Conservation (phyloP, 495 filamentous ascomycete species). For the Chaetomium cochliodes region DNA sequence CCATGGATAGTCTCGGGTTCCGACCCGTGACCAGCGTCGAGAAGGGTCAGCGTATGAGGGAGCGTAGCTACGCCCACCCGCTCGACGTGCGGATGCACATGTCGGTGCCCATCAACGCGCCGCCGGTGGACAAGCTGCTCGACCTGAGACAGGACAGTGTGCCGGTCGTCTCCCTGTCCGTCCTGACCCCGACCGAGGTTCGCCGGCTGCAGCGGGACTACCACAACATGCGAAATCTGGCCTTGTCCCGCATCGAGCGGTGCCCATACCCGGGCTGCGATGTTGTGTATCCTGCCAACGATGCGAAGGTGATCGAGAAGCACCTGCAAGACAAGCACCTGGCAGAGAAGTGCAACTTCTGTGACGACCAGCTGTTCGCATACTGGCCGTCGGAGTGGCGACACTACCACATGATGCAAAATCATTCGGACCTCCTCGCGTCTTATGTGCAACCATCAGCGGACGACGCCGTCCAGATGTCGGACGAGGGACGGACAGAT, state of each 20-base stretch:
- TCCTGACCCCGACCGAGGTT: constrained; percentile 43
- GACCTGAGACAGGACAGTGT: constrained; percentile 29
- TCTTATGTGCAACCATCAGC: background rate
- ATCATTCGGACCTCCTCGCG: constrained; percentile 18
- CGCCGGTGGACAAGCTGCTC: constrained; percentile 40
- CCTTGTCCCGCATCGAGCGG: constrained; percentile 35
- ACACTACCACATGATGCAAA: constrained; percentile 21
- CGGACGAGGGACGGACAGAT: background rate
- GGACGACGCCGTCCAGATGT: background rate
- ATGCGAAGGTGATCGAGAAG: constrained; percentile 26
- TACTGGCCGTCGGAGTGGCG: constrained; percentile 29
- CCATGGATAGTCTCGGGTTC: background rate
- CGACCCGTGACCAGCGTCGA: background rate
- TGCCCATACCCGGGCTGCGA: constrained; percentile 40
- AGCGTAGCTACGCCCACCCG: constrained; percentile 27
- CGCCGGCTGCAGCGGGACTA: constrained; percentile 37
- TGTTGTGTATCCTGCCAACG: constrained; percentile 28
- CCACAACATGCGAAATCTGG: constrained; percentile 35
- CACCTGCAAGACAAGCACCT: constrained; percentile 38
- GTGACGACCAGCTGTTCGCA: constrained; percentile 28
- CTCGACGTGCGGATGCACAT: constrained; percentile 23
- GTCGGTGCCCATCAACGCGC: constrained; percentile 35
- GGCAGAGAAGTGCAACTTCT: constrained; percentile 32
- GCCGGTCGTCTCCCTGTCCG: constrained; percentile 38
- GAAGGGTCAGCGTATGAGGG: constrained; percentile 18